phyloP scores from a whole-genome alignment of 805 yeast species.

The Candida jianshihensis region DNA sequence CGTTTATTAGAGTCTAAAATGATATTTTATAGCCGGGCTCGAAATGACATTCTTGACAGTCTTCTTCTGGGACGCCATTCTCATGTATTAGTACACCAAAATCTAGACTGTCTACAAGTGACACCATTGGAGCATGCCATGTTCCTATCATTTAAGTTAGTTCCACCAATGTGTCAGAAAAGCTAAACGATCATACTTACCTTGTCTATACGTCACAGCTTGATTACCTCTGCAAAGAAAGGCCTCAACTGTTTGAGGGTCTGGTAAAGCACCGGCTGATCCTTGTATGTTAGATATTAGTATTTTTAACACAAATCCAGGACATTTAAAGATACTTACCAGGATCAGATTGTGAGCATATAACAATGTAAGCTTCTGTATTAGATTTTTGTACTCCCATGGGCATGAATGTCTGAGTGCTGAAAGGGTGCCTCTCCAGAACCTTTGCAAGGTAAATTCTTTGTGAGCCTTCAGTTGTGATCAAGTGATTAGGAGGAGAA shows the following conservation, averaged over 20 bases:
- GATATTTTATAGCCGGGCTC: constrained; percentile 39
- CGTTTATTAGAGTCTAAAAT: background rate
- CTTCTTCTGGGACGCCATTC: constrained; percentile 71
- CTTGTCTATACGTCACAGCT: constrained; percentile 79
- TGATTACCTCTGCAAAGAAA: constrained; percentile 77
- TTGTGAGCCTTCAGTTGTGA: constrained; percentile 6
- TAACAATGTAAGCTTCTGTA: constrained; percentile 61
- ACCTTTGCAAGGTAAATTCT: constrained; percentile 38
- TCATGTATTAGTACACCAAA: constrained; percentile 89
- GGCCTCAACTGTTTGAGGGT: constrained; percentile 52
- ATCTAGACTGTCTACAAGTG: constrained; percentile 59
- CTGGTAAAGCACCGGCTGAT: constrained; percentile 44
- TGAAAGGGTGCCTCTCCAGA: constrained; percentile 82
- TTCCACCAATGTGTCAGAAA: background rate
- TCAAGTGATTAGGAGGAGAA: constrained; percentile 61
- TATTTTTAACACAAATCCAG: constrained; percentile 21
- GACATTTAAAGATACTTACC: constrained; percentile 26
- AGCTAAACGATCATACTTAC: constrained; percentile 14
- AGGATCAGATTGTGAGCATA: constrained; percentile 54
- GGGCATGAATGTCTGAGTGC: constrained; percentile 89
- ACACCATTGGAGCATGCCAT: constrained; percentile 98
- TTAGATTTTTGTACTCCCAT: constrained; percentile 57
- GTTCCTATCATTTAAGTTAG: constrained; percentile 33
- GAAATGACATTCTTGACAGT: constrained; percentile 73
- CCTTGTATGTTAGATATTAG: constrained; percentile 25